Evolutionary conservation across 2,329 filamentous ascomycete species (phyloP).

Genomic region (Magnaporthiopsis incrustans): DNA sequence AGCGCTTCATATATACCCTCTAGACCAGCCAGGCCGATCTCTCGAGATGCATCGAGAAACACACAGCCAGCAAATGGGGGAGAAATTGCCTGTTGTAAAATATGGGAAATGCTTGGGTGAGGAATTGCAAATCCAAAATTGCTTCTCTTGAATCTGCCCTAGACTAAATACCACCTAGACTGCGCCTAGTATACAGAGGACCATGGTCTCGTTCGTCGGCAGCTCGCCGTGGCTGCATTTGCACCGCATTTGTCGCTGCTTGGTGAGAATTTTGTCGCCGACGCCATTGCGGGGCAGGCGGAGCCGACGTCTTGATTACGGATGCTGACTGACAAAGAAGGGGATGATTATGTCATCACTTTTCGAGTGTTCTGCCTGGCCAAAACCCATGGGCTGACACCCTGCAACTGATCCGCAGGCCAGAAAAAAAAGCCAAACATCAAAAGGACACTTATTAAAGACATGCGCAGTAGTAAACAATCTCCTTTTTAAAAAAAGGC

Average conservation of each 20-base stretch:
- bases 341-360: background rate
- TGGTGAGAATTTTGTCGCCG: background rate
- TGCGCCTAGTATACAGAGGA: background rate
- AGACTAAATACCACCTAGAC: background rate
- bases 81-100: background rate
- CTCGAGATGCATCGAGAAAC: slow-evolving; percentile 12
- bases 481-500: no score
- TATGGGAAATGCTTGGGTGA: background rate
- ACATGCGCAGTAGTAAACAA: no score
- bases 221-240: background rate
- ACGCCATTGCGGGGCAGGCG: background rate
- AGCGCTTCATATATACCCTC: slow-evolving; percentile 24
- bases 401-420: no score
- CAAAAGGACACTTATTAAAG: no score
- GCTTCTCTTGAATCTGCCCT: background rate
- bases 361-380: no score
- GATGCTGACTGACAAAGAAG: slow-evolving; percentile 3
- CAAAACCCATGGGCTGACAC: no score
- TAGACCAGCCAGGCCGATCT: slow-evolving; percentile 4
- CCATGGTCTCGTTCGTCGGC: background rate
- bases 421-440: no score
- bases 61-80: slow-evolving; percentile 1
- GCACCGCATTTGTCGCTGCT: background rate
- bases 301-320: slow-evolving; percentile 6
- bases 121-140: slow-evolving; percentile 4